Evolutionary conservation across 345 rosid genomes (phyloP).

Genomic region (Syzygium jambos): DNA sequence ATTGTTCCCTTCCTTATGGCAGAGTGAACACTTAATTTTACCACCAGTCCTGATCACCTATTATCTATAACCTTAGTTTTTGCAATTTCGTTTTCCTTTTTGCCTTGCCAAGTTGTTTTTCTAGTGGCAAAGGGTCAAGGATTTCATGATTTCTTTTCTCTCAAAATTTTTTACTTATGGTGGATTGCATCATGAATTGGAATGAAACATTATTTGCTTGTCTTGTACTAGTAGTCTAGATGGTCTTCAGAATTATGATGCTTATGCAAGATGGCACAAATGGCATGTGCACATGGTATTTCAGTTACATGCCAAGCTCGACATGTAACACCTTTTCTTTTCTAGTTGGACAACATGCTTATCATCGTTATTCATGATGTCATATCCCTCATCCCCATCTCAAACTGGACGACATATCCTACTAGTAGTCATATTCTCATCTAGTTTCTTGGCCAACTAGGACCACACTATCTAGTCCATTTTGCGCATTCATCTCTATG

Average conservation of each 20-base stretch:
- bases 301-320: not conserved
- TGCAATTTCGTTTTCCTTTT: not conserved
- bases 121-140: not conserved
- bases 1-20: not conserved
- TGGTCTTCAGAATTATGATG: not conserved
- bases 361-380: not conserved
- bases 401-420: not conserved
- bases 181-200: not conserved
- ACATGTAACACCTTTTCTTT: not conserved
- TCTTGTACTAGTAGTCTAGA: not conserved
- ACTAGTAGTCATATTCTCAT: not conserved
- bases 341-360: not conserved
- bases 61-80: not conserved
- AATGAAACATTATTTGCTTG: not conserved
- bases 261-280: not conserved
- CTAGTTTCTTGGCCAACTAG: not conserved
- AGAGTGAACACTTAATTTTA: not conserved
- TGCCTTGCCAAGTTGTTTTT: not conserved
- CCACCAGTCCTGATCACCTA: not conserved
- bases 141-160: not conserved
- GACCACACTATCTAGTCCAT: not conserved
- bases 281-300: not conserved
- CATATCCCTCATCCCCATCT: not conserved
- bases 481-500: not conserved
- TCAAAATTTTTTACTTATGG: fast-evolving